Evolutionary conservation across 169 alveolate genomes (phyloP), one percentile per base, ranked within the genome.

Genomic region (Plasmodium vinckei): DNA sequence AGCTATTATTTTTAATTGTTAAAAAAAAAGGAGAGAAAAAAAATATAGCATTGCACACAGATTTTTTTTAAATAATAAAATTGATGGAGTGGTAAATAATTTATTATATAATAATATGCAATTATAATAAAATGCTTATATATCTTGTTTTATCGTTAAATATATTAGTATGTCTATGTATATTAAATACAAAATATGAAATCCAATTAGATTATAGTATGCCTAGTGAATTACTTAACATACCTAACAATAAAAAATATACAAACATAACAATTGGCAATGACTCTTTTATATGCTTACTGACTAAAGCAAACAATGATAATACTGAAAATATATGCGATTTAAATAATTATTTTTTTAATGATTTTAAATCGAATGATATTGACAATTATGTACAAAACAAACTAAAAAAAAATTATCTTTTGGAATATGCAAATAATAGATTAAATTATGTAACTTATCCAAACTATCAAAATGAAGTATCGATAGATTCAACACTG

Each of bases 131-230:
- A 51, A 73, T 64, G 87, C 61, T 61, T 59, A 25, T 47, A n/a
- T 73, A 46, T 25, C 68, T 86, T 86, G 57, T 64, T 59, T 39
- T 86, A 51, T 27, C 63, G 42, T 42, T 25, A 46, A 86, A 60
- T 64, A 61, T 60, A 51, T 42, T 86, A 61, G 67, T 70, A 27
- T 86, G 87, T 69, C 39, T 59, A 42, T 86, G 91, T 27, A 69
- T 86, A 25, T 61, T 86, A 23, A 86, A 70, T 54, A 86, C 86
- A 25, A 86, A 86, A 86, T 86, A 86, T 70, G 70, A 86, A 60
- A 51, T 86, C 15, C 91, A 86, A 46, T 21, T 86, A 60, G 91
- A 86, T 51, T 51, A 64, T 64, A 86, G 67, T 25, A 51, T 70
- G 56, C 87, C 91, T n/a, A 86, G 75, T 64, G 70, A 42, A 10